Conservation (phyloP, 345 rosid genomes). For the Conringia planisiliqua region DNA sequence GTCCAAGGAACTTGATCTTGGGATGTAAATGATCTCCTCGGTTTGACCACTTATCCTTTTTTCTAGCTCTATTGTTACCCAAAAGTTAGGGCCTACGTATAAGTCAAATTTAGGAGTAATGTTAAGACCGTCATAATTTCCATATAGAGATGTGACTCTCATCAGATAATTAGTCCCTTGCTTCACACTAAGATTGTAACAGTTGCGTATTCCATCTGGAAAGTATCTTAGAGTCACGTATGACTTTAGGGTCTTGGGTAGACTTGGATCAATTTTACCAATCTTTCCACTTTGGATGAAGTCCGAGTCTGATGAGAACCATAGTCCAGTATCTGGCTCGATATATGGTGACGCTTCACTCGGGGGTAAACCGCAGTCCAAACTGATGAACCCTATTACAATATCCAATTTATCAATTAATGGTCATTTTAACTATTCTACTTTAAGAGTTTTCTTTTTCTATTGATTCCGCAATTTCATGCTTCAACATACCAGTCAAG, state of each 20-base stretch:
- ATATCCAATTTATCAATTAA: neutral
- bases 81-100: constrained; percentile 30
- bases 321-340: constrained; percentile 19
- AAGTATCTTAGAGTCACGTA: constrained; percentile 29
- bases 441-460: neutral
- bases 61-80: constrained; percentile 24
- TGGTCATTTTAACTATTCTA: neutral
- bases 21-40: constrained; percentile 34
- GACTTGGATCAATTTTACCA: neutral
- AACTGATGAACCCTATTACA: constrained; percentile 34
- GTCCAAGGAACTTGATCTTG: neutral
- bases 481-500: neutral
- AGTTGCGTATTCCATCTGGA: constrained; percentile 40
- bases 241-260: neutral
- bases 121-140: constrained; percentile 29
- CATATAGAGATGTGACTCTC: constrained; percentile 22
- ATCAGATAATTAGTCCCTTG: constrained; percentile 33
- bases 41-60: neutral
- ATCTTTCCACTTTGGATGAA: constrained; percentile 28
- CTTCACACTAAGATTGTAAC: constrained; percentile 27
- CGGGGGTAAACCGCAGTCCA: constrained; percentile 38
- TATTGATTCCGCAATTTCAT: no score
- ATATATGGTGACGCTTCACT: constrained; percentile 14
- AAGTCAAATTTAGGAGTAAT: constrained; percentile 28
- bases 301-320: constrained; percentile 28